These are phyloP conservation scores for Salvia sclarea DNA, from an alignment of 305 asterid genomes.

Conservation along the genomic window DNA sequence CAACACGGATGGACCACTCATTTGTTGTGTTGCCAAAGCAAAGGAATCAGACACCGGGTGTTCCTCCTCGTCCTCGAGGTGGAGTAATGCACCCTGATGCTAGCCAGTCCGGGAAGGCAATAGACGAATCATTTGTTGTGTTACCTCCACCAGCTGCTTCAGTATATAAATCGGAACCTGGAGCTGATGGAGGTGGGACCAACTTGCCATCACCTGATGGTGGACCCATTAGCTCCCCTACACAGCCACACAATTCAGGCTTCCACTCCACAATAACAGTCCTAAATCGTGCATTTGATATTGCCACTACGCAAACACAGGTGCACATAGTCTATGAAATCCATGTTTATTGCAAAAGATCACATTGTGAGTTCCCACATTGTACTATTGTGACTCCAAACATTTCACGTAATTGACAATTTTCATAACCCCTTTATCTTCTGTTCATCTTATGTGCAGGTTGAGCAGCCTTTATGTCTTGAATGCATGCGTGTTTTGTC, in stretches of 20 bases:
- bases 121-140: constrained; percentile 96
- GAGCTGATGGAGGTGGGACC: constrained; percentile 65
- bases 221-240: constrained; percentile 46
- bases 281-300: constrained; percentile 88
- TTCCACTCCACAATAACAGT: constrained; percentile 86
- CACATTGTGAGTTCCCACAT: not conserved
- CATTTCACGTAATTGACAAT: constrained; percentile 2
- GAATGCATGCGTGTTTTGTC: constrained; percentile 96
- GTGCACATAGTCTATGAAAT: constrained; percentile 33
- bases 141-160: constrained; percentile 99
- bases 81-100: constrained; percentile 60
- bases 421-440: constrained; percentile 7
- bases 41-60: constrained; percentile 65
- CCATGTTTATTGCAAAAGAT: constrained; percentile 7
- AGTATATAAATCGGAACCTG: constrained; percentile 77
- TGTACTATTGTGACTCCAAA: not conserved
- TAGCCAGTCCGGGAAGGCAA: constrained; percentile 73
- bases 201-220: constrained; percentile 64
- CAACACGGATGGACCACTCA: constrained; percentile 86
- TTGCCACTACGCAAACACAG: constrained; percentile 89
- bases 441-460: constrained; percentile 44
- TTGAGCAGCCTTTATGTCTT: constrained; percentile 94
- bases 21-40: constrained; percentile 87
- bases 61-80: constrained; percentile 70
- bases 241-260: constrained; percentile 76